These are phyloP conservation scores for Rhynchospora pubera DNA, from an alignment of 176 grass and related monocot species.

Conservation along the genomic window DNA sequence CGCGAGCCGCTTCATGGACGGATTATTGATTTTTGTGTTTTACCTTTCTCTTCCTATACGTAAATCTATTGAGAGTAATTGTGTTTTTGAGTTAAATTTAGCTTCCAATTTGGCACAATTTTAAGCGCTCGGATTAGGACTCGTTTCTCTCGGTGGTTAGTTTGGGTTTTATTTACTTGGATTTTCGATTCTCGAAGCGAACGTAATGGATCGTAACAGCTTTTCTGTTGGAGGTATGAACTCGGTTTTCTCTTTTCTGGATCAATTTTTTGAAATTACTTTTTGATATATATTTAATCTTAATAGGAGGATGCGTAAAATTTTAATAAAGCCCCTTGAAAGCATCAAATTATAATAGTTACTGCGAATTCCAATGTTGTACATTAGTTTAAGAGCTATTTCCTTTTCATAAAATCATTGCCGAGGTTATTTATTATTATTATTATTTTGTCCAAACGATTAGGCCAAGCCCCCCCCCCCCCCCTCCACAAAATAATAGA, in stretches of 20 bases:
- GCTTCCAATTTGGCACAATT: background rate
- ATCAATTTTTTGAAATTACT: background rate
- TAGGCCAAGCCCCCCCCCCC: background rate
- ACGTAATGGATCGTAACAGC: slow-evolving; percentile 13
- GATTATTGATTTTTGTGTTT: slow-evolving; percentile 95
- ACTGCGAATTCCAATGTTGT: background rate
- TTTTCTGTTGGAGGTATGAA: slow-evolving; percentile 19
- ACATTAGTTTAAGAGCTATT: background rate
- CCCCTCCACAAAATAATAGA: background rate
- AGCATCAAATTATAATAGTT: background rate
- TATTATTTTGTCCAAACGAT: background rate
- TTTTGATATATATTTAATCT: background rate
- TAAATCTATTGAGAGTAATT: slow-evolving; percentile 21
- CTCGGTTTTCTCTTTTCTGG: background rate
- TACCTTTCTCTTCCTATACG: slow-evolving; percentile 97
- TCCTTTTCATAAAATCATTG: background rate
- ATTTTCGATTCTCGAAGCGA: background rate
- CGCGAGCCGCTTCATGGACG: slow-evolving; percentile 61
- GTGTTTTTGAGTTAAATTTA: background rate
- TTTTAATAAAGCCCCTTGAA: background rate
- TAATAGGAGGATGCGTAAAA: background rate
- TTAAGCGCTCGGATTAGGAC: background rate
- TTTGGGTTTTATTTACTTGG: background rate
- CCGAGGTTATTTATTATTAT: too few relatives aligned
- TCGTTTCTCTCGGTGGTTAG: background rate